Conservation (phyloP, 257 asterid species). For the Verbascum thapsus region DNA sequence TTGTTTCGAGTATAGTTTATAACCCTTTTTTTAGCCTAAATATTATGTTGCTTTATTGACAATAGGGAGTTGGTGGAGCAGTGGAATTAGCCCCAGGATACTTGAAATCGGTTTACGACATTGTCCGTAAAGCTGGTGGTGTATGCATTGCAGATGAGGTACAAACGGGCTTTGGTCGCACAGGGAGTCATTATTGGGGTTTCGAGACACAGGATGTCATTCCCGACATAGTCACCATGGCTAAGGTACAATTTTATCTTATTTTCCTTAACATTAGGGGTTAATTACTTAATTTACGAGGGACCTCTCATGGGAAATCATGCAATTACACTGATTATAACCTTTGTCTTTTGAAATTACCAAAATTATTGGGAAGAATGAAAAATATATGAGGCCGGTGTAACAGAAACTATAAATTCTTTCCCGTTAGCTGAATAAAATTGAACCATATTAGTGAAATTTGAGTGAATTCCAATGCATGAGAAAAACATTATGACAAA, state of each 20-base stretch:
- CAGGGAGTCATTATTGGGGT: constrained; percentile 98
- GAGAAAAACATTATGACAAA: too few species aligned
- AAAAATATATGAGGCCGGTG: too few species aligned
- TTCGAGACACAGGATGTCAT: constrained; percentile 86
- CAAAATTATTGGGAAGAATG: too few species aligned
- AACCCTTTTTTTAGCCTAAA: constrained; percentile 21
- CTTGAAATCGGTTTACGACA: constrained; percentile 79
- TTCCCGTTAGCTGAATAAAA: too few species aligned
- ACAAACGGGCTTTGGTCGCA: constrained; percentile 97
- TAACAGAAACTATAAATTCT: too few species aligned
- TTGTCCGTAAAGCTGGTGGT: constrained; percentile 88
- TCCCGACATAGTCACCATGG: constrained; percentile 99
- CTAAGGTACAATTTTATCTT: constrained; percentile 59
- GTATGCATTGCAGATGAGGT: constrained; percentile 99
- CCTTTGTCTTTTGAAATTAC: too few species aligned
- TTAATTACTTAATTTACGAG: background rate
- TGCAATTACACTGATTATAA: too few species aligned
- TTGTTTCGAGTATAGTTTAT: background rate
- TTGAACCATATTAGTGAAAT: too few species aligned
- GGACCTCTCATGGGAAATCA: too few species aligned
- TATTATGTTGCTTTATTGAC: constrained; percentile 33
- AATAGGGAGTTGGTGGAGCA: constrained; percentile 96
- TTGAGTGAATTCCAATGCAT: too few species aligned
- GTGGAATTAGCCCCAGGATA: constrained; percentile 98
- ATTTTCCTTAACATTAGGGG: constrained; percentile 1